Evolutionary conservation across 2,329 filamentous ascomycete genomes (phyloP), one percentile per base, ranked within the genome.

Genomic region (Fusarium tanahbumbuense): DNA sequence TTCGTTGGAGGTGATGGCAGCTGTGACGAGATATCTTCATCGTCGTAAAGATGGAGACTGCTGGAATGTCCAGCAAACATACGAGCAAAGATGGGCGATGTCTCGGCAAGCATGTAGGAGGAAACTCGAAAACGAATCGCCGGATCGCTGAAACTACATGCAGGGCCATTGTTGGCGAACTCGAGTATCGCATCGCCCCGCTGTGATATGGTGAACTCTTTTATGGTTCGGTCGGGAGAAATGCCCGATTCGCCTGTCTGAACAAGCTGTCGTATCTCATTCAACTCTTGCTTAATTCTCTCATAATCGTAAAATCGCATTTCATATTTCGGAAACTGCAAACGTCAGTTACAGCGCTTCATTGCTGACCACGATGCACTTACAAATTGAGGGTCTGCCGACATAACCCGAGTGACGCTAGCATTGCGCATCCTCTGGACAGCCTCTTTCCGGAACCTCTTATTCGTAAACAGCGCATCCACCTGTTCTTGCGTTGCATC

Each of bases 101-200:
- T 83, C 74, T 86, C 83, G 6, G 83, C 80, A 16, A 87, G 75
- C 74, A 85, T 80, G 66, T 83, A 79, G 2, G 85, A 86, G 0
- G 84, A 86, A 8, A 88, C 85, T 8, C 84, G 80, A 56, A 87
- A 88, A 8, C 84, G 80, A 13, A 85, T 69, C 2, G 83, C 80
- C 0, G 84, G 83, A 49, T 81, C 78, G 13, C 67, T 68, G 22
- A 67, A 61, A 2, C 67, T 71, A 22, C 73, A 65, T 18, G 82
- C 80, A 10, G 76, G 75, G 2, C 72, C 76, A 1, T 76, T 71
- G 64, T 87, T 86, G 56, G 82, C 79, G 64, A 87, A 88, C 63
- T 87, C 86, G 32, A 88, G 79, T 27, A 88, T 80, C 5, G 81
- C 81, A 63, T 87, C 85, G 9, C 86, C 85, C 4, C 78, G 78